Conservation (phyloP, 148 eudicot genomes). For the Rhododendron kiyosumense region DNA sequence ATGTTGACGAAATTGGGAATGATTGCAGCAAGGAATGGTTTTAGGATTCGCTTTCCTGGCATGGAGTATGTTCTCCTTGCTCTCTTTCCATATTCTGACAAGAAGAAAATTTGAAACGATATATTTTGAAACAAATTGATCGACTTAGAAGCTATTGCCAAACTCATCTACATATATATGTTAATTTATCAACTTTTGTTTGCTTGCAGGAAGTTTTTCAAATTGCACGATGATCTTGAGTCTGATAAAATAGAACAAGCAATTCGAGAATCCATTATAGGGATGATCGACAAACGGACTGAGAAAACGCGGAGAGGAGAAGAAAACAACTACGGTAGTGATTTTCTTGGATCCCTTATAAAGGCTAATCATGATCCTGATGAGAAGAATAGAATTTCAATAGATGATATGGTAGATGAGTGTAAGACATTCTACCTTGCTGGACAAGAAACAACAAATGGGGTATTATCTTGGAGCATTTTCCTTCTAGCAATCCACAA, state of each 20-base stretch:
- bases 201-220: slow-evolving; percentile 2
- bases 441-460: slow-evolving; percentile 2
- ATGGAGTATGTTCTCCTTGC: not conserved
- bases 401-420: slow-evolving; percentile 3
- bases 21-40: not conserved
- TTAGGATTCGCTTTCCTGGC: not conserved
- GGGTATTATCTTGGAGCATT: not conserved
- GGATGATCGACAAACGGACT: not conserved
- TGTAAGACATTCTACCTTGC: slow-evolving; percentile 4
- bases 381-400: not conserved
- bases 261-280: not conserved
- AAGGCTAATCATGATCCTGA: slow-evolving; percentile 3
- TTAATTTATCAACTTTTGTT: not conserved
- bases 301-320: not conserved
- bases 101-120: not conserved
- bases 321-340: not conserved
- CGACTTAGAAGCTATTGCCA: not conserved
- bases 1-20: not conserved
- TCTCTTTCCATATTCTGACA: not conserved
- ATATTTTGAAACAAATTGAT: not conserved
- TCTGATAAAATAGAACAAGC: not conserved
- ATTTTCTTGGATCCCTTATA: slow-evolving; percentile 18
- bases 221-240: not conserved
- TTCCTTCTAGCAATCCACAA: slow-evolving; percentile 1
- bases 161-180: not conserved